Evolutionary conservation across 2,329 filamentous ascomycete species (phyloP).

Genomic region (Pseudomassariella vexata): DNA sequence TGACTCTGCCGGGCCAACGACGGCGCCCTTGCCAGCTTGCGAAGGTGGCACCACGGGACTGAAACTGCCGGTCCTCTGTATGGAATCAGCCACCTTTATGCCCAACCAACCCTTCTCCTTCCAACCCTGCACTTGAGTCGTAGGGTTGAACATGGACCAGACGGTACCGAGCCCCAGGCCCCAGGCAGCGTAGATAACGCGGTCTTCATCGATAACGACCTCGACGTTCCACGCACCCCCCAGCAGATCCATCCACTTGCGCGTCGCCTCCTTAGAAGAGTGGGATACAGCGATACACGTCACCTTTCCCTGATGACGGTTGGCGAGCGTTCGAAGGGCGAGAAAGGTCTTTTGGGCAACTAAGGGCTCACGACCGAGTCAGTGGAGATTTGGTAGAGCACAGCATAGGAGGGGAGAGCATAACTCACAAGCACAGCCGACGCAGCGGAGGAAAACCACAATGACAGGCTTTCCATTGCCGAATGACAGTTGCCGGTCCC

Average conservation of each 20-base stretch:
- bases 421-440: conserved; percentile 49
- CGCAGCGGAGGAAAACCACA: conserved; percentile 48
- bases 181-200: conserved; percentile 53
- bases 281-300: conserved; percentile 56
- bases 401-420: conserved; percentile 6
- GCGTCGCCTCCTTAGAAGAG: conserved; percentile 48
- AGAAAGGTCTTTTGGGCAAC: conserved; percentile 54
- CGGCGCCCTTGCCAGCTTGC: no score
- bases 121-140: conserved; percentile 46
- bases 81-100: conserved; percentile 40
- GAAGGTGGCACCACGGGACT: no score
- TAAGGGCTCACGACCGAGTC: conserved; percentile 17
- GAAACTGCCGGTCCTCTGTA: conserved; percentile 28
- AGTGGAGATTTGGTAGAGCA: no score
- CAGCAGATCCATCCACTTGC: conserved; percentile 51
- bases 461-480: conserved; percentile 38
- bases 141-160: conserved; percentile 49
- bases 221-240: conserved; percentile 53
- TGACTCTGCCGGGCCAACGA: no score
- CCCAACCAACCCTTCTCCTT: conserved; percentile 51
- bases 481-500: conserved; percentile 35
- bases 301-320: conserved; percentile 40
- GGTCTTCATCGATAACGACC: conserved; percentile 50
- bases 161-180: conserved; percentile 45
- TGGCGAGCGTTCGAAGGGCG: conserved; percentile 47